Conservation (phyloP, 331 rosid genomes). For the Cydonia oblonga region DNA sequence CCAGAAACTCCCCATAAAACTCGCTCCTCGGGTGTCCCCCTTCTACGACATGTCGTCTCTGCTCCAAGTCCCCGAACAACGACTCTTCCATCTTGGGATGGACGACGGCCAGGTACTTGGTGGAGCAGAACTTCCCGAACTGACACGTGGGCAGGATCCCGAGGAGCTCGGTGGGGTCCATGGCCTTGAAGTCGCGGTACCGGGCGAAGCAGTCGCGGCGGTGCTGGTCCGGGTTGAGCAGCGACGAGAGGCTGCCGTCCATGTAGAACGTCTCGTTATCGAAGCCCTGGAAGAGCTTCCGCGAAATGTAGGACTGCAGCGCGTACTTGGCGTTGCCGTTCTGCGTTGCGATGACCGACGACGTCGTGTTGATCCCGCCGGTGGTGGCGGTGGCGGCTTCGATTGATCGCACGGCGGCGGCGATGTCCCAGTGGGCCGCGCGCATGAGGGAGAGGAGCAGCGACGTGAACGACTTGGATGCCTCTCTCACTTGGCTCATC, state of each 20-base stretch:
- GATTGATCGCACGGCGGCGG: slow-evolving; percentile 89
- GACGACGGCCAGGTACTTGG: slow-evolving; percentile 75
- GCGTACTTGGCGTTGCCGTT: slow-evolving; percentile 68
- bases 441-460: slow-evolving; percentile 79
- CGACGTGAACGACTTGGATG: slow-evolving; percentile 75
- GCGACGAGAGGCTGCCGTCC: slow-evolving; percentile 96
- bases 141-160: slow-evolving; percentile 83
- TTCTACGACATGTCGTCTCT: slow-evolving; percentile 51
- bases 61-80: slow-evolving; percentile 83
- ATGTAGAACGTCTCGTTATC: slow-evolving; percentile 94
- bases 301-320: slow-evolving; percentile 68
- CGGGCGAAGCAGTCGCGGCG: slow-evolving; percentile 84
- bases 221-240: slow-evolving; percentile 88
- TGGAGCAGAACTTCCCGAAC: slow-evolving; percentile 84
- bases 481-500: slow-evolving; percentile 66
- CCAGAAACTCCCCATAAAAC: slow-evolving; percentile 62
- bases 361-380: slow-evolving; percentile 23
- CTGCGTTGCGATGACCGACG: slow-evolving; percentile 34
- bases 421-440: slow-evolving; percentile 87
- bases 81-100: slow-evolving; percentile 99
- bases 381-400: slow-evolving; percentile 53
- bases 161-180: slow-evolving; percentile 91
- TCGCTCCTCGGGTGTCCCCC: slow-evolving; percentile 82
- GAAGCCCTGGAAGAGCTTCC: slow-evolving; percentile 80
- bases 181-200: slow-evolving; percentile 81